phyloP scores from a whole-genome alignment of 345 rosid species.

The Xanthoceras sorbifolium region DNA sequence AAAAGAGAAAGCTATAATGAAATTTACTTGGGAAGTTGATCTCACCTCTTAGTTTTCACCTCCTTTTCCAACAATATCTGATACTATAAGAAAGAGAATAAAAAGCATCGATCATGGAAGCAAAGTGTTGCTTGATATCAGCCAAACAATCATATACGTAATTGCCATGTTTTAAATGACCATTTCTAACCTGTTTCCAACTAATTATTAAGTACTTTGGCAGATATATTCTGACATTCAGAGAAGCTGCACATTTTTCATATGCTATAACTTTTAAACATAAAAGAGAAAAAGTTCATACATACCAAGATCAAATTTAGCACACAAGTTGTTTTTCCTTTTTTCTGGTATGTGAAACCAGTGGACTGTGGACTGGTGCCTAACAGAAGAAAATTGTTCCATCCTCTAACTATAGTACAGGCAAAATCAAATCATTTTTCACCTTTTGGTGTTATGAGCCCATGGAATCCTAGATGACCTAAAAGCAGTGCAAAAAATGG shows the following conservation, averaged over 20 bases:
- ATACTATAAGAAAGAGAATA: background rate
- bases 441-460: background rate
- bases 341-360: background rate
- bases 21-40: background rate
- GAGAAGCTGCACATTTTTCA: background rate
- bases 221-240: background rate
- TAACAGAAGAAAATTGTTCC: background rate
- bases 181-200: background rate
- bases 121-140: background rate
- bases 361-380: too few relatives aligned
- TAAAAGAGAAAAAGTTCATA: background rate
- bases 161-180: background rate
- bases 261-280: background rate
- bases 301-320: background rate
- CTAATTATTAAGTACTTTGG: background rate
- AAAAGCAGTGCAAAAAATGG: background rate
- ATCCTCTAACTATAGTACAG: background rate
- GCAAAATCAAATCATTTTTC: background rate
- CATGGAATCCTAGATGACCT: too few relatives aligned
- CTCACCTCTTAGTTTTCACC: background rate
- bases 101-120: background rate
- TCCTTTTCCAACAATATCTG: background rate
- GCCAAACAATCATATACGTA: background rate
- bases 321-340: background rate
- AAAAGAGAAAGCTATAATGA: too few relatives aligned